A percentile compares a stretch with the other conserved stretches of the same genome.
Conservation (phyloP, 2,329 filamentous ascomycete species). For the Catunica adiposa region DNA sequence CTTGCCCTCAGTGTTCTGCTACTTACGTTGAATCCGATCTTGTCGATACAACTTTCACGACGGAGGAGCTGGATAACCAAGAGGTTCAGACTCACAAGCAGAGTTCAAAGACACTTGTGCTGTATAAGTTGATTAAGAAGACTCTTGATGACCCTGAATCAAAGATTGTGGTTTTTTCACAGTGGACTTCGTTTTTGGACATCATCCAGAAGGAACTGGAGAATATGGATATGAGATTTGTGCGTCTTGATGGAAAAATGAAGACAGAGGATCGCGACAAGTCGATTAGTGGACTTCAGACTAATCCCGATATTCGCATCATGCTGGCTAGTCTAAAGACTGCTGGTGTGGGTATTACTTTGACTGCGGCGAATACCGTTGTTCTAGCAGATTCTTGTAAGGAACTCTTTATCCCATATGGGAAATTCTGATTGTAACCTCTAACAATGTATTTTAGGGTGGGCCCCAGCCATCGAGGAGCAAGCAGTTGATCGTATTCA, state of each 20-base stretch:
- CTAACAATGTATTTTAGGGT: constrained; percentile 44
- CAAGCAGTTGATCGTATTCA: constrained; percentile 83
- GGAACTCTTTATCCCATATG: constrained; percentile 17
- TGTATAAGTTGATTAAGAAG: constrained; percentile 59
- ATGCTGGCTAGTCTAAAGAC: constrained; percentile 70
- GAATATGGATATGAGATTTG: constrained; percentile 42
- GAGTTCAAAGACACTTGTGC: constrained; percentile 68
- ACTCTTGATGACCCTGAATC: constrained; percentile 45
- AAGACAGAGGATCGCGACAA: constrained; percentile 50
- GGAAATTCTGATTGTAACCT: too few species aligned
- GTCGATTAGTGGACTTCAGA: constrained; percentile 50
- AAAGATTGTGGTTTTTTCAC: constrained; percentile 59
- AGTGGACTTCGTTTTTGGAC: constrained; percentile 61
- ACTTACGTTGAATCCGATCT: constrained; percentile 41
- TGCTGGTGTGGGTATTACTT: constrained; percentile 71
- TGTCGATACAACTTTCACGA: constrained; percentile 16
- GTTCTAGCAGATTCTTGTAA: constrained; percentile 61
- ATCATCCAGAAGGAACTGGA: constrained; percentile 54
- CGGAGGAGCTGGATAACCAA: not conserved
- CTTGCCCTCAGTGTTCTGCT: constrained; percentile 72
- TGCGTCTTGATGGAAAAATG: constrained; percentile 72
- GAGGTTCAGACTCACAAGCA: constrained; percentile 43
- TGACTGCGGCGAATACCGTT: constrained; percentile 73
- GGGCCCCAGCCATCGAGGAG: constrained; percentile 84
- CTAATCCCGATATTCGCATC: constrained; percentile 50